A percentile compares a stretch with the other conserved stretches of the same genome.
Conservation (phyloP, 768 basidiomycete species). For the Crepidotus variabilis region DNA sequence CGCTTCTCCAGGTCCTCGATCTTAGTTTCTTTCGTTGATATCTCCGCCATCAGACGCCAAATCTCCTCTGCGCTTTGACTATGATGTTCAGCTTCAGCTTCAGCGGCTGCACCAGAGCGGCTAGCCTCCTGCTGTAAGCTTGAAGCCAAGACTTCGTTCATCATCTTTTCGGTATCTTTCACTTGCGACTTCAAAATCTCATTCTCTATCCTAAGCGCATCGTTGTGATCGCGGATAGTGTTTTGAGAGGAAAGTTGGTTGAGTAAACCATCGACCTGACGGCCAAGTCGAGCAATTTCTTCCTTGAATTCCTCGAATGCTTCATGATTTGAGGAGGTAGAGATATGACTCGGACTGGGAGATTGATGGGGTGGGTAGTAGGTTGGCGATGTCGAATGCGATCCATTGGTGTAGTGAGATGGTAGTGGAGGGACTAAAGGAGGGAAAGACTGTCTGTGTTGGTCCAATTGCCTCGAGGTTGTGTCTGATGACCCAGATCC, state of each 20-base stretch:
- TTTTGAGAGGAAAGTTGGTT: conserved; percentile 23
- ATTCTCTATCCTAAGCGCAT: conserved; percentile 21
- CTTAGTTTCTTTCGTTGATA: conserved; percentile 20
- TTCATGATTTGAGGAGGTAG: conserved; percentile 13
- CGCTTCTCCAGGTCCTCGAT: conserved; percentile 27
- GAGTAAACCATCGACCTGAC: conserved; percentile 24
- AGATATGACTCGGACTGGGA: conserved; percentile 4
- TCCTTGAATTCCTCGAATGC: conserved; percentile 22
- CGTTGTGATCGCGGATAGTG: conserved; percentile 20
- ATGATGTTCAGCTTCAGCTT: conserved; percentile 11
- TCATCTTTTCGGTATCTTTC: conserved; percentile 26
- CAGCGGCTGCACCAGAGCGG: neutral
- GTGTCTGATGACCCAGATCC: neutral
- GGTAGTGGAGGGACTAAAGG: conserved; percentile 3
- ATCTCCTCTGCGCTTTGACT: conserved; percentile 28
- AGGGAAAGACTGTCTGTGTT: neutral
- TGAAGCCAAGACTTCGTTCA: conserved; percentile 21
- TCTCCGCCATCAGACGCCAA: conserved; percentile 18
- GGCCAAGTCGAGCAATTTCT: conserved; percentile 23
- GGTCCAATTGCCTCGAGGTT: neutral
- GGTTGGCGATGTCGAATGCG: neutral
- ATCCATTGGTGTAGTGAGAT: neutral
- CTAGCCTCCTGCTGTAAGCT: conserved; percentile 15
- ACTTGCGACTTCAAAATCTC: conserved; percentile 21
- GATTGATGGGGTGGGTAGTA: neutral